phyloP scores from a whole-genome alignment of 1,284 basidiomycete genomes.

The Athelia sp. region DNA sequence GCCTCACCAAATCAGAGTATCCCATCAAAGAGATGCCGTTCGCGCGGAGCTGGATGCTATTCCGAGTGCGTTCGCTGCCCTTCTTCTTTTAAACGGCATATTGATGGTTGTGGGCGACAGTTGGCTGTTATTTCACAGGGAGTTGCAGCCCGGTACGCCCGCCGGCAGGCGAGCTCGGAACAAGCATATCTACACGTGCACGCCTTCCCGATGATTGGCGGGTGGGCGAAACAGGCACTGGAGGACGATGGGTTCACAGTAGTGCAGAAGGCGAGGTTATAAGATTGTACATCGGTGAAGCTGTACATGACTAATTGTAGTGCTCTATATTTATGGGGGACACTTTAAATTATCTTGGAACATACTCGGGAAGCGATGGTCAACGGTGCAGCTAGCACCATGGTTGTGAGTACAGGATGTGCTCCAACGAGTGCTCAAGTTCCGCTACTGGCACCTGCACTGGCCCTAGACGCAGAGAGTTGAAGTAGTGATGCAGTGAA shows the following conservation, averaged over 20 bases:
- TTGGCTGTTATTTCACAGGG: conserved; percentile 88
- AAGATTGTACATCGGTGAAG: not conserved
- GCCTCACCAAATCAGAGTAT: conserved; percentile 52
- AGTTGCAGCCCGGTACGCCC: conserved; percentile 84
- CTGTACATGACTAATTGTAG: not conserved
- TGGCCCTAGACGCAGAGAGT: too few species aligned
- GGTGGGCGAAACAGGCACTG: conserved; percentile 54
- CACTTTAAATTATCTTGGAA: too few species aligned
- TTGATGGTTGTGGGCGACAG: conserved; percentile 29
- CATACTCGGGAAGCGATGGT: too few species aligned
- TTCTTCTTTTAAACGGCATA: not conserved
- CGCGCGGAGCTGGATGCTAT: conserved; percentile 83
- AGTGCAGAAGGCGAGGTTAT: conserved; percentile 31
- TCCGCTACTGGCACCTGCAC: too few species aligned
- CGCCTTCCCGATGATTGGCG: conserved; percentile 62
- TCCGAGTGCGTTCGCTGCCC: conserved; percentile 54
- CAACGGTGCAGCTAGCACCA: too few species aligned
- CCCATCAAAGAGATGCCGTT: conserved; percentile 76
- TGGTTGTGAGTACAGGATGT: too few species aligned
- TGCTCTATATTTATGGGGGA: not conserved
- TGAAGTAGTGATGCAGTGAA: too few species aligned
- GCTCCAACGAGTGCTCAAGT: too few species aligned
- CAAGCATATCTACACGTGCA: conserved; percentile 51
- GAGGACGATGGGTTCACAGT: conserved; percentile 44
- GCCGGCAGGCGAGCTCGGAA: conserved; percentile 85